Evolutionary conservation across 2,329 filamentous ascomycete genomes (phyloP), one percentile per base, ranked within the genome.

Genomic region (Neonectria magnoliae): DNA sequence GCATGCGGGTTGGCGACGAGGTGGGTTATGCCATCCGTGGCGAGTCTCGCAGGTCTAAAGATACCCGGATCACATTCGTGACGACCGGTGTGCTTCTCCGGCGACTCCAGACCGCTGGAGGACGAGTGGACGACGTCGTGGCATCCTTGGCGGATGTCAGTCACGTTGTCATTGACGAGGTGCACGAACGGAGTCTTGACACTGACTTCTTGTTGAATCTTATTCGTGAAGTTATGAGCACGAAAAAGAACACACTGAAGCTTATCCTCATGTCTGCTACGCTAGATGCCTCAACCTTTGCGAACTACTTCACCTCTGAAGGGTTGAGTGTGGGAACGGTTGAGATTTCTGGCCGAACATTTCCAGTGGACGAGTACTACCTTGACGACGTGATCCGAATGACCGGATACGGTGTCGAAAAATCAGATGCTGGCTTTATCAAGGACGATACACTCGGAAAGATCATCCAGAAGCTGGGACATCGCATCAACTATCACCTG

Each of bases 241-340:
- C 85, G 69, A 87, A 92, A 53, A 90, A 89, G 72, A 92, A 97
- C 67, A 85, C 97, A 41, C 82, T 98, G 41, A 97, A 95, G 78
- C 86, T 98, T 44, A 90, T 99, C 13, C 84, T 99, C 38, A 99
- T 99, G 96, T 97, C 93, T 79, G 95, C 95, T 2, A 99, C 95
- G 1, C 87, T 98, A 3, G 94, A 99, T 78, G 94, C 95, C 1
- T 87, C 90, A 1, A 89, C 94, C 0, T 98, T 98, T 78, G 89
- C 89, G 69, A 82, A 88, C 60, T 98, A 98, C 78, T 98, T 98
- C 80, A 88, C 86, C 6, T 86, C 86, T 1, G 87, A 89, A 56
- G 87, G 87, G 2, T 76, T 88, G 13, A 85, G 84, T 5, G 94
- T 98, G 31, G 93, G 93, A 8, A 83, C 90, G 64, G 91, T 98